Evolutionary conservation across 2,329 filamentous ascomycete genomes (phyloP), one percentile per base, ranked within the genome.

Genomic region (Rhexocercosporidium sp.): DNA sequence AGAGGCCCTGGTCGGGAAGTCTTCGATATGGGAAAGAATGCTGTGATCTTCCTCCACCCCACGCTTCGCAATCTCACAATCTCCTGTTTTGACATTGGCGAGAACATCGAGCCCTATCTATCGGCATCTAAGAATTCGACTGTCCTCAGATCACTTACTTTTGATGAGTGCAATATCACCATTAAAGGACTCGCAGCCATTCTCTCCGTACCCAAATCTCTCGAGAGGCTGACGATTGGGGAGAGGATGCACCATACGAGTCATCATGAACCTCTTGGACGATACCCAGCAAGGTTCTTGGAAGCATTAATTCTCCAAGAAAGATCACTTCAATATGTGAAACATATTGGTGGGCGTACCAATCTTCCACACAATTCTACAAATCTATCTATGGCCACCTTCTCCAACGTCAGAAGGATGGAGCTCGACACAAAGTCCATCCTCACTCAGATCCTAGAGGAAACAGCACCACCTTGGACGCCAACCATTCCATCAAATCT

Each of bases 121-220:
- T 44, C 49, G 18, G 61, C 47, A 31, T 54, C 22, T 18, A 22
- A 39, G 22, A 63, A 56, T 18, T 63, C 61, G 3, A 63, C 49
- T 20, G 12, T 20, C 20, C 31, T 63, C 3, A 63, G n/a, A 56
- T 56, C 20, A 2, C 61, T 63, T 6, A 63, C 20, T 41, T 63
- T 63, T 41, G 61, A 56, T 47, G 61, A 63, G 34, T 63, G 61
- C 37, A 63, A 63, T 25, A 63, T 63, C 25, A 54, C 47, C 37
- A 16, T n/a, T 6, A 54, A 16, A 12, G 61, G 46, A 2, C 46
- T 63, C 22, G 47, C 61, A 56, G 49, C 61, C 25, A 56, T 63
- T 9, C 61, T 63, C 9, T 63, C 47, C 8, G 49, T 56, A 20
- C 61, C 61, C 3, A 56, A 63, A 12, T 34, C 37, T 56, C 61